Conservation (phyloP, 345 rosid genomes). For the Clausena lansium region DNA sequence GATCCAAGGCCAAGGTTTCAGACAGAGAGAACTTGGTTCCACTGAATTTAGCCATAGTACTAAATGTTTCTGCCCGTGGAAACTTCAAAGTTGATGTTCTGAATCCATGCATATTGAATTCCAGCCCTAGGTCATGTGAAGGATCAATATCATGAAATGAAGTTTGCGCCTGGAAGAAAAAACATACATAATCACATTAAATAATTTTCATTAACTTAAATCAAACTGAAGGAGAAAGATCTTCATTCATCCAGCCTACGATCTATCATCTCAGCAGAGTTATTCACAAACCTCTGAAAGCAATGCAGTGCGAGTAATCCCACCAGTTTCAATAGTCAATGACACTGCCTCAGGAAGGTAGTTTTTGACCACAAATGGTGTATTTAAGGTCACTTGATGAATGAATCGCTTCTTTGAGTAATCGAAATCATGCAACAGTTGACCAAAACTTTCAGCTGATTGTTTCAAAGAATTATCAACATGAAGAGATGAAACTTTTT, state of each 20-base stretch:
- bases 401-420: conserved; percentile 45
- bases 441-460: conserved; percentile 32
- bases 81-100: conserved; percentile 61
- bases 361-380: conserved; percentile 67
- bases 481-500: conserved; percentile 28
- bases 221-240: conserved; percentile 16
- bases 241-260: not conserved
- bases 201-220: conserved; percentile 17
- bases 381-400: conserved; percentile 71
- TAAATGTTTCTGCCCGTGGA: conserved; percentile 72
- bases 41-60: conserved; percentile 59
- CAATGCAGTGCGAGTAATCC: conserved; percentile 50
- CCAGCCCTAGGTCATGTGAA: conserved; percentile 73
- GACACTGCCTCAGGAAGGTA: conserved; percentile 73
- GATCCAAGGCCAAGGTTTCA: conserved; percentile 60
- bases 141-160: conserved; percentile 87
- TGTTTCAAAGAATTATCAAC: conserved; percentile 23
- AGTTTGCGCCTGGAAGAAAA: conserved; percentile 54
- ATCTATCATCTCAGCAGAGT: conserved; percentile 1
- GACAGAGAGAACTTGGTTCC: conserved; percentile 64
- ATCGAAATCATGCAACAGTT: conserved; percentile 35
- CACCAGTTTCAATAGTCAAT: conserved; percentile 73
- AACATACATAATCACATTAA: conserved; percentile 10
- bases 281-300: conserved; percentile 74
- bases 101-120: conserved; percentile 60